Percentiles rank a stretch among this genome's conserved stretches.
These are phyloP conservation scores for Lanmaoa pseudosensibilis DNA, from an alignment of 768 basidiomycete genomes.

Conservation along the genomic window DNA sequence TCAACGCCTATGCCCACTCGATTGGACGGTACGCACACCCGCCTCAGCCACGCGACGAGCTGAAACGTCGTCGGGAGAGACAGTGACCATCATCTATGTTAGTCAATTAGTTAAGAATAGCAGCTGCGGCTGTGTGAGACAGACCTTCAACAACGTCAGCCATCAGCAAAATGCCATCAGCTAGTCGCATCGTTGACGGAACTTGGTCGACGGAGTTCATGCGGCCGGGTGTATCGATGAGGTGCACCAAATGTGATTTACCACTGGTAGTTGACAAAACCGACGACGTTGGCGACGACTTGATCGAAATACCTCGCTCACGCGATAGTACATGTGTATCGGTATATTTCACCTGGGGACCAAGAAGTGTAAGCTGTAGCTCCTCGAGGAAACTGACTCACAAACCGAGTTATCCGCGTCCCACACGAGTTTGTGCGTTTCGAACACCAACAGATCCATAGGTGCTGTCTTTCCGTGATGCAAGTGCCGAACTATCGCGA, in stretches of 20 bases:
- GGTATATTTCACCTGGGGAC: conserved; percentile 81
- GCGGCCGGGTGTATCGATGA: conserved; percentile 97
- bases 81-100: conserved; percentile 80
- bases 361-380: conserved; percentile 23
- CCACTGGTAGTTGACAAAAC: conserved; percentile 80
- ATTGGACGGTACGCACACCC: conserved; percentile 56
- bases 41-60: conserved; percentile 37
- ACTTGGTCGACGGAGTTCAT: conserved; percentile 99
- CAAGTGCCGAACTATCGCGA: conserved; percentile 93
- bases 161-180: conserved; percentile 89
- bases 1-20: conserved; percentile 45
- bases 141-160: conserved; percentile 98
- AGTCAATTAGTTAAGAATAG: conserved; percentile 10
- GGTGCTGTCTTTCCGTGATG: conserved; percentile 98
- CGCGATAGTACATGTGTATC: conserved; percentile 92
- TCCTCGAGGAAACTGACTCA: conserved; percentile 19
- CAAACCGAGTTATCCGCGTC: conserved; percentile 86
- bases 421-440: conserved; percentile 95
- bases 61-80: conserved; percentile 41
- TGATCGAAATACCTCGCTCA: conserved; percentile 89
- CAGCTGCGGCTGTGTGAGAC: conserved; percentile 27
- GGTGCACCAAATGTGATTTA: conserved; percentile 88
- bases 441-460: conserved; percentile 95
- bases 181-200: conserved; percentile 79
- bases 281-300: conserved; percentile 95